Evolutionary conservation across 139 green algal genomes (phyloP).

Genomic region (Chloropicon primus): DNA sequence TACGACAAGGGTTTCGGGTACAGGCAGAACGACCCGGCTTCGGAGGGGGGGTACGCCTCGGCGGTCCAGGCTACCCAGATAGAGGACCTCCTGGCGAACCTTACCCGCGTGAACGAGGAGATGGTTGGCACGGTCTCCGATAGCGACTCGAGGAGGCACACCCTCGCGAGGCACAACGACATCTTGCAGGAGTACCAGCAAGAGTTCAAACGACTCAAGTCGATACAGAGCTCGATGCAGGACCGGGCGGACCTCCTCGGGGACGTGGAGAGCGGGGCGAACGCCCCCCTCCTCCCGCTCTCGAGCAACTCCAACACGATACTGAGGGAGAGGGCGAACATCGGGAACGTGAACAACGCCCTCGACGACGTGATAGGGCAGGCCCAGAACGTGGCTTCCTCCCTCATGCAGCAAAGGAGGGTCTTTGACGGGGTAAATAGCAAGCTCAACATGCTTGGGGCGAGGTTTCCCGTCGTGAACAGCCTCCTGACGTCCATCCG

Average conservation of each 20-base stretch:
- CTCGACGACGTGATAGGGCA: constrained; percentile 72
- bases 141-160: constrained; percentile 58
- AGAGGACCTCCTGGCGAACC: constrained; percentile 50
- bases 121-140: constrained; percentile 42
- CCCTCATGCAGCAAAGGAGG: constrained; percentile 41
- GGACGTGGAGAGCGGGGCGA: constrained; percentile 21
- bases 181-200: constrained; percentile 82
- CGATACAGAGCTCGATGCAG: background rate
- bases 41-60: background rate
- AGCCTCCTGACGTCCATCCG: background rate
- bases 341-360: constrained; percentile 24
- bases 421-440: constrained; percentile 36
- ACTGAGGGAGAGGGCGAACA: constrained; percentile 61
- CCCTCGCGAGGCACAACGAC: constrained; percentile 77
- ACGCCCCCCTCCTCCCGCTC: background rate
- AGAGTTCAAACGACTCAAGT: constrained; percentile 10
- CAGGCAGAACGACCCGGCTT: constrained; percentile 3
- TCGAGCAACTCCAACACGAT: constrained; percentile 15
- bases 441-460: constrained; percentile 44
- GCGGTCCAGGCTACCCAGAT: constrained; percentile 45
- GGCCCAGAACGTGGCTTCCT: constrained; percentile 40
- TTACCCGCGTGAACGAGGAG: constrained; percentile 66
- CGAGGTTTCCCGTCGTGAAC: constrained; percentile 52
- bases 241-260: background rate
- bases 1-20: constrained; percentile 61